Evolutionary conservation across 176 grass and related monocot species (phyloP), one percentile per base, ranked within the genome.

Genomic region (Olyra latifolia): DNA sequence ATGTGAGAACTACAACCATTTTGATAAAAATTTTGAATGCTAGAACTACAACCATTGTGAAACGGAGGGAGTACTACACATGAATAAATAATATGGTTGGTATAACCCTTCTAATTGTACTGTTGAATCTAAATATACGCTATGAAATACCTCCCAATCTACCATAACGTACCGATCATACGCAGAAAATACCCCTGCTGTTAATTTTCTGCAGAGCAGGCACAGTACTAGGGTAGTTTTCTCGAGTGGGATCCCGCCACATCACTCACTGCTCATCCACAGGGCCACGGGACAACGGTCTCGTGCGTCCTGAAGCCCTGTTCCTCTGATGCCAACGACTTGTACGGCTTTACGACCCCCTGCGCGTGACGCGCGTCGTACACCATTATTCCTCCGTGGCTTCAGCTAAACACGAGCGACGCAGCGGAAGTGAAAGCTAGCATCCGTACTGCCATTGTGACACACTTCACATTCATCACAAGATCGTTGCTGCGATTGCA

Each of bases 121-220:
- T n/a, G n/a, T n/a, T n/a, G n/a, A n/a, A n/a, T n/a, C n/a, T n/a
- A n/a, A n/a, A n/a, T n/a, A n/a, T n/a, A n/a, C n/a, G n/a, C n/a
- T n/a, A n/a, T n/a, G n/a, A n/a, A n/a, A n/a, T n/a, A n/a, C n/a
- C n/a, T n/a, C n/a, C n/a, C n/a, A n/a, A n/a, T n/a, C n/a, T n/a
- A n/a, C n/a, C n/a, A n/a, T n/a, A n/a, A n/a, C n/a, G n/a, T n/a
- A n/a, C n/a, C n/a, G n/a, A n/a, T n/a, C n/a, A n/a, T n/a, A n/a
- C n/a, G n/a, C n/a, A n/a, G n/a, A n/a, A n/a, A n/a, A n/a, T n/a
- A n/a, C n/a, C 59, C 70, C 6, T 25, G 9, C 56, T 35, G 29
- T n/a, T n/a, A n/a, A n/a, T 64, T 83, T 40, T 74, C 81, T 56
- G 15, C 39, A 71, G 45, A 10, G 61, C 43, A 78, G 20, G 2